Evolutionary conservation across 805 yeast genomes (phyloP), one percentile per base, ranked within the genome.

Genomic region (Metschnikowia bowlesiae): DNA sequence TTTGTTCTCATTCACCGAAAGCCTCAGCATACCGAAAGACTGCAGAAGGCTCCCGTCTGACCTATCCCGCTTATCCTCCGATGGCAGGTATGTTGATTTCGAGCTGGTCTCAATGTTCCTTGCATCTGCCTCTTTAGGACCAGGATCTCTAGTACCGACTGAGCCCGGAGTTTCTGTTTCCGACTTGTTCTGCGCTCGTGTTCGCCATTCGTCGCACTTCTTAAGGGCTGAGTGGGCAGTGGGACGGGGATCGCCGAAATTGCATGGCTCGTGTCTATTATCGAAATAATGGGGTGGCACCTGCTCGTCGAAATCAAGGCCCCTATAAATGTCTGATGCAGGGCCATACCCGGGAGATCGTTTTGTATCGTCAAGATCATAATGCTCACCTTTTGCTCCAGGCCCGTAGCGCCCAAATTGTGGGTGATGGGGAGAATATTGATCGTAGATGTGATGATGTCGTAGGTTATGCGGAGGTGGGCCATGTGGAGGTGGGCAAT

Each of bases 1-100:
- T n/a, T 18, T 41, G 14, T 14, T 16, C n/a, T 35, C 46, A 8
- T 28, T 35, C n/a, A 44, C 40, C 7, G 46, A 35, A 22, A 44
- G 46, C 11, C 13, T 36, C 34, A 34, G 39, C n/a, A 44, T 44
- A 6, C 46, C 40, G 34, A 44, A 39, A 8, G 46, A 44, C 40
- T 28, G 46, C 46, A 35, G 40, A 16, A 33, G 29, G 11, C 4
- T 8, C 1, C 31, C 10, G 11, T 44, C 16, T 6, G 14, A 9
- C 7, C 11, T 35, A 7, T 29, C 46, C 46, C 46, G 28, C 13
- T 16, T 41, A 8, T 33, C 13, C 2, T 30, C 9, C 11, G 38
- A 28, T 18, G 14, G 13, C 31, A 33, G 31, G 26, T 8, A n/a
- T 4, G 45, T 16, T 7, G 11, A 14, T 16, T 29, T 14, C 14